Conservation (phyloP, 129 eudicot genomes). For the Logfia minima region DNA sequence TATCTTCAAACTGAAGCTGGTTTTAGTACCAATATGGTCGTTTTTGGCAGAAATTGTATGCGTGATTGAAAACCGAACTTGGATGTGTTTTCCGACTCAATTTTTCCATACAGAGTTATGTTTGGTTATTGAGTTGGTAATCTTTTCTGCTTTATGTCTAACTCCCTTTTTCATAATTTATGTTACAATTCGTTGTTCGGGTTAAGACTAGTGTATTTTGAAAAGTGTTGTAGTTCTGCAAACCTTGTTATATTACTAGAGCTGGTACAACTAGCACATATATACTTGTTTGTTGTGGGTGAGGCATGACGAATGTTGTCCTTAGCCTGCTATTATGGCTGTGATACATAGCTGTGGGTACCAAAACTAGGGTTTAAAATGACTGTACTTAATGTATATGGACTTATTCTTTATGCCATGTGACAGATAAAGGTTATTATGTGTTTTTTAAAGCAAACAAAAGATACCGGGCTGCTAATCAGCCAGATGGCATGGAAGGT, state of each 20-base stretch:
- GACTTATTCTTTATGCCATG: not conserved
- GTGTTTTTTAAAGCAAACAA: not conserved
- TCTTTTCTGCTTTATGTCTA: not conserved
- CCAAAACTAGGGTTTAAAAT: not conserved
- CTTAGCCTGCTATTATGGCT: not conserved
- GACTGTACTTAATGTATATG: not conserved
- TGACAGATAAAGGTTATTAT: not conserved
- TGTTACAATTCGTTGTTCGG: not conserved
- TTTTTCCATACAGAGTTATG: not conserved
- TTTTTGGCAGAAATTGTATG: constrained; percentile 8
- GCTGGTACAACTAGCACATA: not conserved
- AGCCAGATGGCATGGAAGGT: not conserved
- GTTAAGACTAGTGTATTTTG: not conserved
- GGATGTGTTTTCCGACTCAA: not conserved
- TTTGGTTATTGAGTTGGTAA: constrained; percentile 2
- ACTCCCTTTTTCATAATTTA: not conserved
- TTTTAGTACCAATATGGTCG: constrained; percentile 8
- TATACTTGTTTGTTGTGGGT: not conserved
- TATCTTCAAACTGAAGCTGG: constrained; percentile 9
- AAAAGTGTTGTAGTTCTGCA: not conserved
- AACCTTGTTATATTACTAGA: not conserved
- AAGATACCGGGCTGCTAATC: not conserved
- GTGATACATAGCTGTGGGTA: not conserved
- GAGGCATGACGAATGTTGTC: not conserved
- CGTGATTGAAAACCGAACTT: constrained; percentile 20